A percentile compares a stretch with the other conserved stretches of the same genome.
These are phyloP conservation scores for Rhodocollybia butyracea DNA, from an alignment of 768 basidiomycete species.

Conservation along the genomic window DNA sequence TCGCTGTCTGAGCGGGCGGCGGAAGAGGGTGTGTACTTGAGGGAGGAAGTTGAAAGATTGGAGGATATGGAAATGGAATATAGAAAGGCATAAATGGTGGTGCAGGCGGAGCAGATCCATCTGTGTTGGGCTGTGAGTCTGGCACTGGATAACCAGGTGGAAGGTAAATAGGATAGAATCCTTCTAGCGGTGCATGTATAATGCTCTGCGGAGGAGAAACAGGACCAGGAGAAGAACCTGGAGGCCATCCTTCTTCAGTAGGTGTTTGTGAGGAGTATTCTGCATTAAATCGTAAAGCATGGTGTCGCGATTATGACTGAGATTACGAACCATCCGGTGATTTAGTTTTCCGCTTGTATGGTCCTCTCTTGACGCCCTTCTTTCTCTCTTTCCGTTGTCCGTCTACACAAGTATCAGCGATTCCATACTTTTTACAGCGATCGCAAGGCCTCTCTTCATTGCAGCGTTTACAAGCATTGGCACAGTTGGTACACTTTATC, in stretches of 20 bases:
- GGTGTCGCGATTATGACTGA: not conserved
- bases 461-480: slow-evolving; percentile 85
- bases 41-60: slow-evolving; percentile 15
- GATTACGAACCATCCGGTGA: slow-evolving; percentile 2
- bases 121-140: slow-evolving; percentile 26
- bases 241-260: slow-evolving; percentile 8
- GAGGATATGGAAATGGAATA: slow-evolving; percentile 31
- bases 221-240: slow-evolving; percentile 15
- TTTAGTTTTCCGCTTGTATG: slow-evolving; percentile 68
- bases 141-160: slow-evolving; percentile 30
- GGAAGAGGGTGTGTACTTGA: slow-evolving; percentile 34
- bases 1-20: slow-evolving; percentile 13
- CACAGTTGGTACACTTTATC: slow-evolving; percentile 75
- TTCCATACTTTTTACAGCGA: slow-evolving; percentile 86
- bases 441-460: slow-evolving; percentile 87
- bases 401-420: slow-evolving; percentile 75
- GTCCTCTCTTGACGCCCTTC: slow-evolving; percentile 85
- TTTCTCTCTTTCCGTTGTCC: slow-evolving; percentile 92
- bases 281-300: not conserved
- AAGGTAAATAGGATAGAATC: slow-evolving; percentile 39
- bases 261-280: slow-evolving; percentile 3
- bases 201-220: slow-evolving; percentile 22
- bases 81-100: slow-evolving; percentile 37
- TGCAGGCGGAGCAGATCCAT: slow-evolving; percentile 22
- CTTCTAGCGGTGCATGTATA: slow-evolving; percentile 33